Percentiles rank a stretch among this genome's conserved stretches.
These are phyloP conservation scores for Alternaria angustiovoidea DNA, from an alignment of 2,329 filamentous ascomycete genomes.

Conservation along the genomic window DNA sequence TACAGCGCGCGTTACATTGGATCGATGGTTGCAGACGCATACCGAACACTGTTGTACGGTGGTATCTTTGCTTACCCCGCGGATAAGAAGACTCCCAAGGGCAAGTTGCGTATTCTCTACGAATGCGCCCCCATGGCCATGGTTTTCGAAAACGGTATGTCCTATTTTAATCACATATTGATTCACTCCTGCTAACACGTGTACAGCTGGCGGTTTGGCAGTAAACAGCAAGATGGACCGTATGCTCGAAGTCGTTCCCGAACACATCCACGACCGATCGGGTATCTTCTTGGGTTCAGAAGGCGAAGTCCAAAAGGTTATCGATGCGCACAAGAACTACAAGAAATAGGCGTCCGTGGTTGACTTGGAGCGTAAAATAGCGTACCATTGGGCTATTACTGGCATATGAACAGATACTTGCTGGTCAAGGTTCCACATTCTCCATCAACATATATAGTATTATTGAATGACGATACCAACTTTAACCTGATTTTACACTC, in stretches of 20 bases:
- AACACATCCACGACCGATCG: slow-evolving; percentile 92
- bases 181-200: slow-evolving; percentile 21
- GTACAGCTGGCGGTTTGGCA: slow-evolving; percentile 84
- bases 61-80: slow-evolving; percentile 98
- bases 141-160: slow-evolving; percentile 95
- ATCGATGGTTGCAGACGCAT: slow-evolving; percentile 97
- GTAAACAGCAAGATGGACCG: slow-evolving; percentile 89
- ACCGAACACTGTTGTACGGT: slow-evolving; percentile 92
- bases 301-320: slow-evolving; percentile 96
- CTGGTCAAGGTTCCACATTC: background rate
- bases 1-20: slow-evolving; percentile 97
- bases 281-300: slow-evolving; percentile 97
- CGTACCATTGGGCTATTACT: background rate
- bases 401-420: slow-evolving; percentile 1
- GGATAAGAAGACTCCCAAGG: slow-evolving; percentile 98
- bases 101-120: slow-evolving; percentile 95
- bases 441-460: background rate
- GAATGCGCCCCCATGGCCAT: slow-evolving; percentile 99
- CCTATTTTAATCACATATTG: background rate
- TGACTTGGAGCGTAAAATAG: background rate
- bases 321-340: slow-evolving; percentile 75
- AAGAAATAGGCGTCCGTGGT: slow-evolving; percentile 32
- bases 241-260: slow-evolving; percentile 87
- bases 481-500: background rate
- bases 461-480: slow-evolving; percentile 9